A percentile compares a stretch with the other conserved stretches of the same genome.
Conservation (phyloP, 1,139 yeast species). For the Saccharomyces hybrid region DNA sequence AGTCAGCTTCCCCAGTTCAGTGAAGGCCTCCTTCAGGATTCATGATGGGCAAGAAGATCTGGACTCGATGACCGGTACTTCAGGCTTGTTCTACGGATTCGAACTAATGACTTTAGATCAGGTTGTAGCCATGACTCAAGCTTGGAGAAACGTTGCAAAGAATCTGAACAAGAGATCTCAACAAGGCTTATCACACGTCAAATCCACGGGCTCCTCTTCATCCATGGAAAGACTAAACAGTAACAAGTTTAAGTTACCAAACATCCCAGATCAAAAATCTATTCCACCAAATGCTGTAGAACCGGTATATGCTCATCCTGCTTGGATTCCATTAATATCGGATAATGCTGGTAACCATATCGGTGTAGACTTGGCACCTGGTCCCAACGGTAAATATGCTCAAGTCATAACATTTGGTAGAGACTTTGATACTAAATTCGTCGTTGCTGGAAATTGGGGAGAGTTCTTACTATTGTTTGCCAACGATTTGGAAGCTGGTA, state of each 20-base stretch:
- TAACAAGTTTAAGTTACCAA: conserved; percentile 31
- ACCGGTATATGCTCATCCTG: conserved; percentile 70
- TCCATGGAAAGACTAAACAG: conserved; percentile 5
- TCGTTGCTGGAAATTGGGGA: conserved; percentile 75
- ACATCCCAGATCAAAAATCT: conserved; percentile 56
- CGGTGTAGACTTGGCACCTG: conserved; percentile 85
- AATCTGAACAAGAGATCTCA: conserved; percentile 34
- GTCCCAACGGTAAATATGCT: conserved; percentile 67
- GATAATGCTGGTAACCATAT: conserved; percentile 87
- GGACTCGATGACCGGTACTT: conserved; percentile 43
- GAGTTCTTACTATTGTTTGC: conserved; percentile 74
- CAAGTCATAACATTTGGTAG: conserved; percentile 85
- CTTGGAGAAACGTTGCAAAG: conserved; percentile 60
- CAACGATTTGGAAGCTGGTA: conserved; percentile 73
- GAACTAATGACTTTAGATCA: conserved; percentile 60
- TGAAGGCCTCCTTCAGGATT: conserved; percentile 49
- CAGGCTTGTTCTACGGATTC: conserved; percentile 58
- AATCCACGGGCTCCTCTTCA: conserved; percentile 2
- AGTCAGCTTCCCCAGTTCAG: conserved; percentile 50
- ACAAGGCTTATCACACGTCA: conserved; percentile 1
- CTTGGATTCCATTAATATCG: conserved; percentile 86
- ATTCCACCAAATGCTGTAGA: conserved; percentile 71
- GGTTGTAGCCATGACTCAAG: conserved; percentile 53
- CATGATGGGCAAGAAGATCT: conserved; percentile 65
- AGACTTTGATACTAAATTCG: conserved; percentile 79